A percentile compares a stretch with the other conserved stretches of the same genome.
phyloP scores from a whole-genome alignment of 257 asterid species.

The Ocimum tenuiflorum region DNA sequence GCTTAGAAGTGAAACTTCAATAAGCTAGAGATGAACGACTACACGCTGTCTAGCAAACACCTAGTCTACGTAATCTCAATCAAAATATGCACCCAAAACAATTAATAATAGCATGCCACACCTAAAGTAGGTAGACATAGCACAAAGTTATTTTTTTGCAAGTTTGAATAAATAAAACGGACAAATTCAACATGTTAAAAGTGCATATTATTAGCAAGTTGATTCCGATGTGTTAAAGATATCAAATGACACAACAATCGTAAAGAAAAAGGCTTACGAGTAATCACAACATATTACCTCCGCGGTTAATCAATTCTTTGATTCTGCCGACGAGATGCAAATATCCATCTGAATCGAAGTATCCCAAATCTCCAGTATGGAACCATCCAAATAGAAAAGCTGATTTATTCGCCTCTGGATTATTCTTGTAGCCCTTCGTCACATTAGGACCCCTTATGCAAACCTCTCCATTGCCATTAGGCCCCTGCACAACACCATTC shows the following conservation, averaged over 20 bases:
- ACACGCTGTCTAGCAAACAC: background rate
- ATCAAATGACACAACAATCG: too few relatives aligned
- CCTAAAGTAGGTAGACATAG: background rate
- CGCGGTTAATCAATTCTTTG: conserved; percentile 86
- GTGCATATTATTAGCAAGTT: background rate
- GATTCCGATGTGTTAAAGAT: too few relatives aligned
- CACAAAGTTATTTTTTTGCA: background rate
- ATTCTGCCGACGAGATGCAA: conserved; percentile 90
- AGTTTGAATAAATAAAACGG: background rate
- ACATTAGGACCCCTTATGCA: conserved; percentile 87
- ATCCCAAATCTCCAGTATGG: conserved; percentile 84
- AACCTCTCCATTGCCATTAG: conserved; percentile 62
- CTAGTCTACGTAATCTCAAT: background rate
- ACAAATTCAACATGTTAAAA: background rate
- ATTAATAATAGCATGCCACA: background rate
- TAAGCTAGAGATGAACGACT: background rate
- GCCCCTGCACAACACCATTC: conserved; percentile 52
- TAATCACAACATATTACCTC: conserved; percentile 55
- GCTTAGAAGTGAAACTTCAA: background rate
- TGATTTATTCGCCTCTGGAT: conserved; percentile 69
- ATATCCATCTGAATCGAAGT: conserved; percentile 67
- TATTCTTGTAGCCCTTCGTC: conserved; percentile 74
- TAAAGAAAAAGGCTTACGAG: too few relatives aligned
- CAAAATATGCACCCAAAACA: background rate
- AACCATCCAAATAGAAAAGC: conserved; percentile 85